Evolutionary conservation across 768 basidiomycete genomes (phyloP).

Genomic region (Hirschioporus abietinus): DNA sequence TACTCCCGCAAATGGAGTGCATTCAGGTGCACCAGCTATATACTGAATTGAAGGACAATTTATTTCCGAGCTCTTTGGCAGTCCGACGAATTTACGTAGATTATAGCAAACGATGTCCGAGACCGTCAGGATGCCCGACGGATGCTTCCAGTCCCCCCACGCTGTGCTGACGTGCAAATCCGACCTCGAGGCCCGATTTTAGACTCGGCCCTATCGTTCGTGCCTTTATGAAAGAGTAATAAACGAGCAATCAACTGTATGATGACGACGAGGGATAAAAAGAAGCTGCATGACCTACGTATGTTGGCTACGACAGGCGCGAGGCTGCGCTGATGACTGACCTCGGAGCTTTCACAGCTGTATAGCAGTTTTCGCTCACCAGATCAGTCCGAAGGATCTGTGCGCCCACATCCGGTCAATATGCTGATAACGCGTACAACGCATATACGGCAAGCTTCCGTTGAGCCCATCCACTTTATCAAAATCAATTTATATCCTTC

Average conservation of each 20-base stretch:
- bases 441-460: background rate
- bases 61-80: background rate
- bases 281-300: background rate
- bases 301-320: background rate
- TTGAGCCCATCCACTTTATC: background rate
- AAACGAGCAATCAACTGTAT: background rate
- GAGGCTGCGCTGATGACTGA: too few species aligned
- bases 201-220: background rate
- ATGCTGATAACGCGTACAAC: background rate
- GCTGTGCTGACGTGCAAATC: background rate
- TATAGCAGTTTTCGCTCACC: background rate
- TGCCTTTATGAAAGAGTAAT: slow-evolving; percentile 1
- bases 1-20: too few species aligned
- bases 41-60: too few species aligned
- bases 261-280: background rate
- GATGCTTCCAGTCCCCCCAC: too few species aligned
- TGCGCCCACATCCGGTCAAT: background rate
- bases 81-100: background rate
- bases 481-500: background rate
- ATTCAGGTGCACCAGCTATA: too few species aligned
- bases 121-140: background rate
- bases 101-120: background rate
- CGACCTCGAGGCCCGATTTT: background rate
- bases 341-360: too few species aligned
- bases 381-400: background rate